Percentiles rank a stretch among this genome's conserved stretches.
phyloP scores from a whole-genome alignment of 257 asterid species.

The Ophiorrhiza pumila region DNA sequence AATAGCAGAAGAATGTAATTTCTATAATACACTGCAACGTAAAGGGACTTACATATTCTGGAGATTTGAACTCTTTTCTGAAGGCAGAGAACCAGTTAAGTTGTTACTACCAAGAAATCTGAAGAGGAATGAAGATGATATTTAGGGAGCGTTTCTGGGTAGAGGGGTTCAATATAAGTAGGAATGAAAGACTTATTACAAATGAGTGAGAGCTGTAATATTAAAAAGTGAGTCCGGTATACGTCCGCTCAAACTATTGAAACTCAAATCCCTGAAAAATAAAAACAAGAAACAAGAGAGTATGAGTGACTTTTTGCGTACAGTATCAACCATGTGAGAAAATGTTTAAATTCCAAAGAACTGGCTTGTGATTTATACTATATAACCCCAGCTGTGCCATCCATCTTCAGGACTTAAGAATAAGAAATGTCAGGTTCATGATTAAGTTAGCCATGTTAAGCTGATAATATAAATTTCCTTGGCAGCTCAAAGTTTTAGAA shows the following conservation, averaged over 20 bases:
- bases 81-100: slow-evolving; percentile 56
- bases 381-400: not conserved
- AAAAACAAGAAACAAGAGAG: not conserved
- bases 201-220: slow-evolving; percentile 39
- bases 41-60: slow-evolving; percentile 44
- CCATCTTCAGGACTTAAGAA: not conserved
- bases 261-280: slow-evolving; percentile 81
- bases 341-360: not conserved
- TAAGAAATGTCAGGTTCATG: not conserved
- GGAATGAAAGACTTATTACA: slow-evolving; percentile 39
- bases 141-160: not conserved
- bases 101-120: slow-evolving; percentile 86
- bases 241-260: slow-evolving; percentile 66
- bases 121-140: slow-evolving; percentile 17
- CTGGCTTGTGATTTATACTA: not conserved
- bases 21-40: not conserved
- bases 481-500: not conserved
- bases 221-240: slow-evolving; percentile 59
- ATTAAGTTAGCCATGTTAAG: not conserved
- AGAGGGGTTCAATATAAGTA: not conserved
- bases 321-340: not conserved
- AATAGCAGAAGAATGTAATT: not conserved
- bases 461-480: not conserved
- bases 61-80: slow-evolving; percentile 41
- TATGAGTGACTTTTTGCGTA: no score